Evolutionary conservation across 1,139 yeast species (phyloP), one percentile per base, ranked within the genome.

Genomic region (Sugiyamaella paludigena): DNA sequence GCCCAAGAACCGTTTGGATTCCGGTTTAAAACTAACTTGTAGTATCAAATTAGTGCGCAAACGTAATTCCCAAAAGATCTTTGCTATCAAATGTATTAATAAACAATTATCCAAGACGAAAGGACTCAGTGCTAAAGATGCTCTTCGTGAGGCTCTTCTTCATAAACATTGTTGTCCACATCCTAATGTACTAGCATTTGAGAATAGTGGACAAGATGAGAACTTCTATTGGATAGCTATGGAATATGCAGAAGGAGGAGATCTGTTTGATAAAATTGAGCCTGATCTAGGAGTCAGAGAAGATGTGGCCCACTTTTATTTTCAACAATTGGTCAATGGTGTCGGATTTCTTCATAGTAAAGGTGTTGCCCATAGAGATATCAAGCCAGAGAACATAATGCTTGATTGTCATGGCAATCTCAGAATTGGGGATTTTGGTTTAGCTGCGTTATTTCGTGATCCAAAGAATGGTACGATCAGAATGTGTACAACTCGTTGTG

Each of bases 381-480:
- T 91, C 47, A 91, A 91, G 65, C 95, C 95, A 0, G 80, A 80
- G 15, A 91, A 91, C 61, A 75, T 91, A n/a, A 71, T 89, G 31
- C 70, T 89, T 15, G 96, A 88, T 62, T 70, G 70, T 28, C 78
- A 78, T 48, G 82, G 81, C 4, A 84, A 84, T 60, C 65, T 83
- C 55, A 82, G 83, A 60, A 65, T 83, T 13, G 98, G 96, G 45
- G 87, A 92, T 19, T 84, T 91, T 54, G 97, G 97, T 7, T 63
- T 75, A 7, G 65, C 73, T 91, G 54, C 97, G 96, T 0, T 97
- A 89, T 67, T 91, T 91, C 71, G 98, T 97, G 1, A 72, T 91
- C 91, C 96, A 4, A 89, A 91, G 64, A 88, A 86, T 63, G 78
- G 89, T 36, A 79, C 79, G 73, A 77, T 76, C 49, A 75, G 78